These are phyloP conservation scores for Phytopythium chamaehyphon DNA, from an alignment of 352 stramenopile genomes.

Conservation along the genomic window DNA sequence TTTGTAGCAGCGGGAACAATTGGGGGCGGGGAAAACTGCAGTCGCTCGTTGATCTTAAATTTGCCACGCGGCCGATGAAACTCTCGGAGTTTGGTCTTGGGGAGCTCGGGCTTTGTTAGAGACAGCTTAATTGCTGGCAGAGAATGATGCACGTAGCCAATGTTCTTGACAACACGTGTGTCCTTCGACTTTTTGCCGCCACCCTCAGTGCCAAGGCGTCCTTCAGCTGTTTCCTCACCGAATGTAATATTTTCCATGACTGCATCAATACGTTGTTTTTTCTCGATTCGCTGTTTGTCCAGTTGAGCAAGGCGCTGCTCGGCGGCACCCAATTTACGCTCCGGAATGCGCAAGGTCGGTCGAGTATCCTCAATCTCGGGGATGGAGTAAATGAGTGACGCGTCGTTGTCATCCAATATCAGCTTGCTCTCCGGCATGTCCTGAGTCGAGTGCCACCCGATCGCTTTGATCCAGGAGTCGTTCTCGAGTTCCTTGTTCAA, in stretches of 20 bases:
- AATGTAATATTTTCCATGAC: conserved; percentile 81
- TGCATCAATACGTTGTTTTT: conserved; percentile 77
- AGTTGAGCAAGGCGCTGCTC: conserved; percentile 70
- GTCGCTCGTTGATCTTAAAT: conserved; percentile 83
- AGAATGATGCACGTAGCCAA: conserved; percentile 81
- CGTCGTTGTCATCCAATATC: conserved; percentile 82
- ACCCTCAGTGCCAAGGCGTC: conserved; percentile 53
- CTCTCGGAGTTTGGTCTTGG: conserved; percentile 74
- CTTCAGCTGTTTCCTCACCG: conserved; percentile 69
- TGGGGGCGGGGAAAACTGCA: conserved; percentile 48
- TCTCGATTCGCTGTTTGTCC: conserved; percentile 70
- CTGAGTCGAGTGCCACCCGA: conserved; percentile 74
- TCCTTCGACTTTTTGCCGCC: conserved; percentile 80
- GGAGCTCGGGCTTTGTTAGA: conserved; percentile 80
- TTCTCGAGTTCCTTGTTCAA: conserved; percentile 72
- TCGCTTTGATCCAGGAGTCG: conserved; percentile 67
- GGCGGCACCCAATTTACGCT: conserved; percentile 72
- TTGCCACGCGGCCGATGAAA: conserved; percentile 81
- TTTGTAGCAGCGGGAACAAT: conserved; percentile 33
- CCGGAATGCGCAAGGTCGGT: conserved; percentile 77
- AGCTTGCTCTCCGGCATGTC: conserved; percentile 82
- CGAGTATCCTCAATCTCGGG: conserved; percentile 77
- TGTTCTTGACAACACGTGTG: conserved; percentile 82
- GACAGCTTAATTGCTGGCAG: conserved; percentile 85
- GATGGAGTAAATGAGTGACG: conserved; percentile 70